Evolutionary conservation across 139 green algal genomes (phyloP), one percentile per base, ranked within the genome.

Genomic region (Tetradesmus obliquus): DNA sequence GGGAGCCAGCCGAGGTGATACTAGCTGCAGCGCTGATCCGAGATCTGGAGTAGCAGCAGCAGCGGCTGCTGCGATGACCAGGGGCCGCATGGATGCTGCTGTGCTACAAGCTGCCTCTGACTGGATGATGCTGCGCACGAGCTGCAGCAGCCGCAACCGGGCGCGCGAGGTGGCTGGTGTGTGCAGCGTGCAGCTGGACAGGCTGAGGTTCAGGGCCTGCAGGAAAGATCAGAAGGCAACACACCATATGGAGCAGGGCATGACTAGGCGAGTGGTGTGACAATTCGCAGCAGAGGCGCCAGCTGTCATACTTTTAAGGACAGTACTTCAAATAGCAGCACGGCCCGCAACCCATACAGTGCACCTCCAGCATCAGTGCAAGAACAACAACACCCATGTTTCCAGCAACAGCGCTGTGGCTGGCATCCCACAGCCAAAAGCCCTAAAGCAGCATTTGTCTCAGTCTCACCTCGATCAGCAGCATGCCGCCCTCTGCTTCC

Each of bases 91-190:
- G 69, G 20, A 54, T 60, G 24, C 57, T 15, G 60, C 17, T 60
- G 45, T 90, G 53, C 86, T 90, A 71, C 69, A 71, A 12, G 86
- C 86, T 69, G 71, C 86, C 55, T 90, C 86, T 13, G 86, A 83
- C 69, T 83, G 53, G 22, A 90, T 90, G 86, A 90, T 90, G 86
- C 69, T 84, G 69, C 86, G 86, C 8, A 90, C 86, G 0, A 90
- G 86, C 69, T 83, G 71, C 71, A 90, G 71, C 53, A 90, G 55
- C 20, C 86, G 86, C 86, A 66, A 71, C 9, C 55, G 71, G 5
- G 86, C 86, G 2, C 51, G 19, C 45, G 69, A 24, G 55, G 86
- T 83, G 15, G 53, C 71, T 22, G 69, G 19, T 2, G 86, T 84
- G 10, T 69, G 53, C 3, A 72, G 7, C 2, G 12, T 71, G 19